A percentile compares a stretch with the other conserved stretches of the same genome.
phyloP scores from a whole-genome alignment of 805 yeast species.

The Saturnispora kantuleensis region DNA sequence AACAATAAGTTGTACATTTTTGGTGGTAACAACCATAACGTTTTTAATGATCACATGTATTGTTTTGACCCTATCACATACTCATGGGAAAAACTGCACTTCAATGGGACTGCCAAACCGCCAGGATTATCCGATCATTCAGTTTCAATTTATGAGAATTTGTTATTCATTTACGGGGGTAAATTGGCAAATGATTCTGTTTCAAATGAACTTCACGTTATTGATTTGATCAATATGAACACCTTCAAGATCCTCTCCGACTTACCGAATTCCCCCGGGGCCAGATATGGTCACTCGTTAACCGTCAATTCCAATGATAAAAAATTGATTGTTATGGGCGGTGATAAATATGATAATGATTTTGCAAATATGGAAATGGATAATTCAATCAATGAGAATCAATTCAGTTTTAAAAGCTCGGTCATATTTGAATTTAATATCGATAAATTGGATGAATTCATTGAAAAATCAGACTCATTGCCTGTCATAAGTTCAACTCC shows the following conservation, averaged over 20 bases:
- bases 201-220: constrained; percentile 56
- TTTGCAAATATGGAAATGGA: constrained; percentile 18
- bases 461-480: constrained; percentile 15
- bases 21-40: constrained; percentile 76
- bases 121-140: constrained; percentile 90
- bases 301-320: constrained; percentile 58
- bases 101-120: constrained; percentile 57
- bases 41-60: constrained; percentile 69
- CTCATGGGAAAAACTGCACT: constrained; percentile 61
- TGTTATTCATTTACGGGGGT: constrained; percentile 85
- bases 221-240: constrained; percentile 59
- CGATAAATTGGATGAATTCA: constrained; percentile 17
- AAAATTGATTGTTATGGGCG: constrained; percentile 81
- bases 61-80: constrained; percentile 60
- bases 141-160: constrained; percentile 65
- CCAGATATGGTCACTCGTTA: constrained; percentile 87
- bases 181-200: constrained; percentile 65
- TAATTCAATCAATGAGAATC: constrained; percentile 21
- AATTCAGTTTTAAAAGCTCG: constrained; percentile 24
- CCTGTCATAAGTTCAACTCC: constrained; percentile 1
- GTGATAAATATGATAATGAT: constrained; percentile 66
- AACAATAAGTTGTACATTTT: constrained; percentile 73
- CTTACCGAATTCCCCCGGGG: constrained; percentile 52
- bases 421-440: constrained; percentile 30
- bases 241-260: constrained; percentile 50